Evolutionary conservation across 1,139 yeast genomes (phyloP).

Genomic region (Hemisphaericaspora lyxosophila): DNA sequence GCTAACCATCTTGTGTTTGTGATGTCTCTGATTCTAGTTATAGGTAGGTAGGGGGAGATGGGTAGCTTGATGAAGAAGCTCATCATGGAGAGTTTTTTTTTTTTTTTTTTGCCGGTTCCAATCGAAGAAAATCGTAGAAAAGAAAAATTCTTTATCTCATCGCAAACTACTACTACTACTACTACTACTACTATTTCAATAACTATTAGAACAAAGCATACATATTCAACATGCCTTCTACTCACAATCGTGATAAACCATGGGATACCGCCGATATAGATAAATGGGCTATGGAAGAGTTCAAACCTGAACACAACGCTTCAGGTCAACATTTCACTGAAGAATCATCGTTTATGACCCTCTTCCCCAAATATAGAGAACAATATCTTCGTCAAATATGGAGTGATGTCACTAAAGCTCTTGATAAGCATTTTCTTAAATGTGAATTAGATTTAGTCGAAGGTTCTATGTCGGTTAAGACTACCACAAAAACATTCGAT

Average conservation of each 20-base stretch:
- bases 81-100: slow-evolving; percentile 2
- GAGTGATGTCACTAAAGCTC: slow-evolving; percentile 85
- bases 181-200: not conserved
- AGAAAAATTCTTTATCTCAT: slow-evolving; percentile 13
- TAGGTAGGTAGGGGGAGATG: no score
- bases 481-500: slow-evolving; percentile 92
- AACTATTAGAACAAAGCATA: not conserved
- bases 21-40: no score
- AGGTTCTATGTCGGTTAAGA: slow-evolving; percentile 95
- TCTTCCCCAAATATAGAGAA: slow-evolving; percentile 96
- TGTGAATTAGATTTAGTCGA: slow-evolving; percentile 89
- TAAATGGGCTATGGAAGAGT: slow-evolving; percentile 89
- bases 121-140: not conserved
- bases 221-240: slow-evolving; percentile 66
- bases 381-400: slow-evolving; percentile 83
- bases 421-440: slow-evolving; percentile 70
- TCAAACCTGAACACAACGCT: slow-evolving; percentile 84
- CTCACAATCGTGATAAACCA: slow-evolving; percentile 92
- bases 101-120: not conserved
- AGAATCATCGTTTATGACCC: slow-evolving; percentile 90
- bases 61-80: no score
- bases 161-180: slow-evolving; percentile 4
- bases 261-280: slow-evolving; percentile 98
- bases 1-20: slow-evolving; percentile 4
- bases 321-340: slow-evolving; percentile 88